Evolutionary conservation across 202 grass and related monocot species (phyloP).

Genomic region (Saccharum hybrid): DNA sequence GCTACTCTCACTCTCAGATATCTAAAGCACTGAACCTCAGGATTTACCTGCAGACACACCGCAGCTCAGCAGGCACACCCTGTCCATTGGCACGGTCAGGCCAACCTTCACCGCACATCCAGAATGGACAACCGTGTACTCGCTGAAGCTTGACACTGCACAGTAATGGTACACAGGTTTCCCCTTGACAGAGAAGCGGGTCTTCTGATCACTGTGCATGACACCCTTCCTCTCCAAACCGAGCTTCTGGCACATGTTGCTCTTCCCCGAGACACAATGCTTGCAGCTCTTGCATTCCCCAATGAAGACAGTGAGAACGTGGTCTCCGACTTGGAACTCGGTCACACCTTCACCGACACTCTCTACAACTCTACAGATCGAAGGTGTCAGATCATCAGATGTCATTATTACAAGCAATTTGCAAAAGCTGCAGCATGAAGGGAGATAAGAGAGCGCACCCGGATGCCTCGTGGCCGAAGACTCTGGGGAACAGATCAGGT

Average conservation of each 20-base stretch:
- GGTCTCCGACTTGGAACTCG: slow-evolving; percentile 76
- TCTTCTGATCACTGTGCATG: slow-evolving; percentile 87
- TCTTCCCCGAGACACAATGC: slow-evolving; percentile 79
- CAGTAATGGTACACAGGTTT: slow-evolving; percentile 83
- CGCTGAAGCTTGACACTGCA: slow-evolving; percentile 94
- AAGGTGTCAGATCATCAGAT: background rate
- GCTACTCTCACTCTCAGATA: background rate
- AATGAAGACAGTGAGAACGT: slow-evolving; percentile 89
- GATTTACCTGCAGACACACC: slow-evolving; percentile 82
- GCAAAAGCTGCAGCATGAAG: background rate
- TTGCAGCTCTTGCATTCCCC: slow-evolving; percentile 89
- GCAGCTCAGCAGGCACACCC: slow-evolving; percentile 87
- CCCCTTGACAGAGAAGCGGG: slow-evolving; percentile 74
- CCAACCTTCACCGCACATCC: slow-evolving; percentile 86
- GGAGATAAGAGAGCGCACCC: slow-evolving; percentile 50
- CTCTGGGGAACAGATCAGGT: slow-evolving; percentile 79
- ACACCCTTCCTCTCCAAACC: slow-evolving; percentile 86
- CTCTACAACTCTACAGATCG: slow-evolving; percentile 72
- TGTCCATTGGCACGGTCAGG: slow-evolving; percentile 67
- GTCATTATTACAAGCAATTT: background rate
- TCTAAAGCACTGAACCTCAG: slow-evolving; percentile 4
- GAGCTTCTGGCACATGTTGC: slow-evolving; percentile 97
- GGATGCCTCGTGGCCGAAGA: slow-evolving; percentile 95
- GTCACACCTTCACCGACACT: slow-evolving; percentile 74
- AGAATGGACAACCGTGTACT: slow-evolving; percentile 86